Conservation (phyloP, 306 rosid species). For the Inga laurina region DNA sequence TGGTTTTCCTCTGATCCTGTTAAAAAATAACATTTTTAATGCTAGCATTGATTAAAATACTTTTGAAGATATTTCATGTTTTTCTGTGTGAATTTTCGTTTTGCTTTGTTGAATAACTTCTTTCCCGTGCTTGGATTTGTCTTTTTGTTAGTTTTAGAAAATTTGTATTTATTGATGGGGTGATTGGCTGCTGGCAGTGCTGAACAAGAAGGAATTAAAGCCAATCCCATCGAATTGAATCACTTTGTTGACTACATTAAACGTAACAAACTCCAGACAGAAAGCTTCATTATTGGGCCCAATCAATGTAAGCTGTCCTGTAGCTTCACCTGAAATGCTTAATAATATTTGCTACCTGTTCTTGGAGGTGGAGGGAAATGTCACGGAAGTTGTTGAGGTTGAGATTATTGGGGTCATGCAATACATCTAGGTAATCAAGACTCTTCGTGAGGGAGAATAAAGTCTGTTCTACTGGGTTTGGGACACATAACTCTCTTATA, state of each 20-base stretch:
- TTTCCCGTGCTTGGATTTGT: neutral
- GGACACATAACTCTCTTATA: neutral
- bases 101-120: conserved; percentile 12
- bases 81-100: neutral
- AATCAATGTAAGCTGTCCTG: conserved; percentile 52
- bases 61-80: conserved; percentile 3
- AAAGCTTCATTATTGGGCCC: conserved; percentile 57
- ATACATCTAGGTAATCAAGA: conserved; percentile 13
- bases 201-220: conserved; percentile 67
- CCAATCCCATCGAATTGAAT: conserved; percentile 48
- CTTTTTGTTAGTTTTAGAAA: conserved; percentile 31
- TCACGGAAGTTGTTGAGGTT: neutral
- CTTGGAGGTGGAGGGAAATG: neutral
- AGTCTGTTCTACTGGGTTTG: neutral
- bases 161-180: conserved; percentile 31
- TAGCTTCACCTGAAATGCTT: conserved; percentile 20
- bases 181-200: conserved; percentile 51
- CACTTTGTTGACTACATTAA: conserved; percentile 54
- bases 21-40: neutral
- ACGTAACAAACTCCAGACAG: conserved; percentile 53
- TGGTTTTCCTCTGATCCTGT: neutral
- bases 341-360: conserved; percentile 11
- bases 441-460: neutral
- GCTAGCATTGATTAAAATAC: neutral
- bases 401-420: neutral